A percentile compares a stretch with the other conserved stretches of the same genome.
These are phyloP conservation scores for Apiosordaria backusii DNA, from an alignment of 495 filamentous ascomycete genomes.

Conservation along the genomic window DNA sequence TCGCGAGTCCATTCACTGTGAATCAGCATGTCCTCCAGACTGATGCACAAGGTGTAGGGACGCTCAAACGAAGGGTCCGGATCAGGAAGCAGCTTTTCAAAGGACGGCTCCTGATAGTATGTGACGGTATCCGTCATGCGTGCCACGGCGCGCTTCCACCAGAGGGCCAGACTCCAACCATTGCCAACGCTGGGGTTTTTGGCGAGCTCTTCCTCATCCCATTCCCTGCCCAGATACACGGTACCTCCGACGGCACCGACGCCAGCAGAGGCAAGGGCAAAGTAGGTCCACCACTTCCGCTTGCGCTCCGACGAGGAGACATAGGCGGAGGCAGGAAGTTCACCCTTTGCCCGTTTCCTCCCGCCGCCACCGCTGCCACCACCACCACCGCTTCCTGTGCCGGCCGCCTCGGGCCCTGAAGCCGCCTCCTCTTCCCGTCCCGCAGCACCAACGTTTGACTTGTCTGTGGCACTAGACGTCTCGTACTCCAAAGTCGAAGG, in stretches of 20 bases:
- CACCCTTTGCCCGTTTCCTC: conserved; percentile 45
- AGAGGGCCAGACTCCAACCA: conserved; percentile 56
- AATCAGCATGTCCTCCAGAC: conserved; percentile 88
- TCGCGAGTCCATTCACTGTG: conserved; percentile 92
- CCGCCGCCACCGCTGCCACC: conserved; percentile 43
- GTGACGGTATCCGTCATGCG: conserved; percentile 67
- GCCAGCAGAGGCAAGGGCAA: conserved; percentile 50
- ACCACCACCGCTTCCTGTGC: not conserved
- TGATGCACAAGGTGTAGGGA: conserved; percentile 90
- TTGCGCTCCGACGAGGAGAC: conserved; percentile 84
- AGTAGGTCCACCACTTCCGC: conserved; percentile 64
- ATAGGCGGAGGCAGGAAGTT: conserved; percentile 79
- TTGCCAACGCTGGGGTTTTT: conserved; percentile 66
- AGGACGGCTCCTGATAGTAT: conserved; percentile 95
- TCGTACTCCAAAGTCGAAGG: conserved; percentile 83
- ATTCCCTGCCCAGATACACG: conserved; percentile 75
- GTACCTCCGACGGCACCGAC: conserved; percentile 32
- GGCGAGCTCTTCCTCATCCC: conserved; percentile 70
- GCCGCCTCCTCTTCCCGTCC: conserved; percentile 58
- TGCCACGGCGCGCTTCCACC: conserved; percentile 74
- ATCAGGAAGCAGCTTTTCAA: conserved; percentile 89
- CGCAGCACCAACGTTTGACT: conserved; percentile 52
- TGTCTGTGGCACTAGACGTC: conserved; percentile 48
- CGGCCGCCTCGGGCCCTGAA: conserved; percentile 27
- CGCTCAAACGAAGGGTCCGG: conserved; percentile 73